Conservation (phyloP, 1,284 basidiomycete species). For the Termitomyces sp. region DNA sequence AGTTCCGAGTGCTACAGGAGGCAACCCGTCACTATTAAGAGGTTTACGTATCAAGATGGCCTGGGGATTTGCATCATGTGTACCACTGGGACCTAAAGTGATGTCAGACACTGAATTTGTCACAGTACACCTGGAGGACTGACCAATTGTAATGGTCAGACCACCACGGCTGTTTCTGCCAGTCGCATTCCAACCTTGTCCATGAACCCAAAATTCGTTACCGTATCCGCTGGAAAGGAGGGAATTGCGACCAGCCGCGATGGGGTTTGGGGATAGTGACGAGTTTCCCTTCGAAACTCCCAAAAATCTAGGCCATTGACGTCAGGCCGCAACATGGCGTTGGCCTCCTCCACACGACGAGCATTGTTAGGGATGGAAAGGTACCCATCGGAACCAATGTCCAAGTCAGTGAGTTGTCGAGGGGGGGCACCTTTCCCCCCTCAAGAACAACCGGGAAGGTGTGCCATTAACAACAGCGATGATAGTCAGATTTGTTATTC, state of each 20-base stretch:
- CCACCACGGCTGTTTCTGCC: constrained; percentile 57
- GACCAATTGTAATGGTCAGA: constrained; percentile 47
- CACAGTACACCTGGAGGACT: background rate
- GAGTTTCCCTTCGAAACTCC: constrained; percentile 57
- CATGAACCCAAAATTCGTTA: constrained; percentile 52
- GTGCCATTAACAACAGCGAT: constrained; percentile 41
- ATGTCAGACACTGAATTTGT: constrained; percentile 1
- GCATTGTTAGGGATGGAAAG: constrained; percentile 52
- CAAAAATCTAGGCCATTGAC: constrained; percentile 59
- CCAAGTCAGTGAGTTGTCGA: constrained; percentile 42
- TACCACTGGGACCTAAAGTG: constrained; percentile 36
- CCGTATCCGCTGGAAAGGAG: constrained; percentile 28
- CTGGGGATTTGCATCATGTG: constrained; percentile 56
- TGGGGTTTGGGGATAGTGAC: constrained; percentile 49
- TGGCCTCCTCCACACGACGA: constrained; percentile 39
- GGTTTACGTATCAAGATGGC: constrained; percentile 47
- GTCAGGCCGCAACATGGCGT: constrained; percentile 45
- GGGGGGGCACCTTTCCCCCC: constrained; percentile 48
- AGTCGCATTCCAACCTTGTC: constrained; percentile 47
- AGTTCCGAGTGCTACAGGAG: constrained; percentile 43
- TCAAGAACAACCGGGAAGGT: constrained; percentile 50
- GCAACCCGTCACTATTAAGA: constrained; percentile 50
- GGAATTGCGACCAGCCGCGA: constrained; percentile 41
- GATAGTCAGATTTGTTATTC: constrained; percentile 41
- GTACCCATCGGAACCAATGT: constrained; percentile 49